Evolutionary conservation across 2,329 filamentous ascomycete species (phyloP).

Genomic region (Neonectria coccinea): DNA sequence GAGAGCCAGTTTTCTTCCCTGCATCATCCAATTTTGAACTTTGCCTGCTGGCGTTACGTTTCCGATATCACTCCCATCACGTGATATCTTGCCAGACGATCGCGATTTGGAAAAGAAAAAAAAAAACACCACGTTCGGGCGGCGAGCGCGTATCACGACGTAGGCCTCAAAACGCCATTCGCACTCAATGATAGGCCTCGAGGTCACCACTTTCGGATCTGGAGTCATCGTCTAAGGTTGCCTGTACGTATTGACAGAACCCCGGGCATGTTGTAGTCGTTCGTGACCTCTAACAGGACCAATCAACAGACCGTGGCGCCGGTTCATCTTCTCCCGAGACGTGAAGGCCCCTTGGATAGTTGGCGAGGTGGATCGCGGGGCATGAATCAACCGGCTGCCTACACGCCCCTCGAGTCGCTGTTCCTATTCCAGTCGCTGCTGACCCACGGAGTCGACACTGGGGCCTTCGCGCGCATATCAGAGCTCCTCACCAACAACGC

Average conservation of each 20-base stretch:
- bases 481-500: constrained; percentile 79
- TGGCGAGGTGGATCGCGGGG: constrained; percentile 66
- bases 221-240: constrained; percentile 47
- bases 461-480: constrained; percentile 79
- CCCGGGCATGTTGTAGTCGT: constrained; percentile 46
- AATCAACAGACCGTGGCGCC: constrained; percentile 63
- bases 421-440: constrained; percentile 85
- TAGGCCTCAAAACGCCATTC: constrained; percentile 39
- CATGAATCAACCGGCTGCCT: constrained; percentile 71
- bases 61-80: constrained; percentile 42
- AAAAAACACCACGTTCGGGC: constrained; percentile 40
- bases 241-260: constrained; percentile 47
- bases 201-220: constrained; percentile 43
- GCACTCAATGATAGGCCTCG: constrained; percentile 47
- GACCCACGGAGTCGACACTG: constrained; percentile 72
- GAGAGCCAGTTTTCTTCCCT: constrained; percentile 46
- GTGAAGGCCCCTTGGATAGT: constrained; percentile 66
- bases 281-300: constrained; percentile 40
- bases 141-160: constrained; percentile 40
- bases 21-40: constrained; percentile 44
- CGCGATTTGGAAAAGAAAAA: constrained; percentile 41
- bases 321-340: constrained; percentile 64
- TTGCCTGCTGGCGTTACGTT: constrained; percentile 34
- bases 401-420: constrained; percentile 88
- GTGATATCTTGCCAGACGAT: constrained; percentile 48